A percentile compares a stretch with the other conserved stretches of the same genome.
Conservation (phyloP, 2,329 filamentous ascomycete genomes). For the Colletotrichum endophyticum region DNA sequence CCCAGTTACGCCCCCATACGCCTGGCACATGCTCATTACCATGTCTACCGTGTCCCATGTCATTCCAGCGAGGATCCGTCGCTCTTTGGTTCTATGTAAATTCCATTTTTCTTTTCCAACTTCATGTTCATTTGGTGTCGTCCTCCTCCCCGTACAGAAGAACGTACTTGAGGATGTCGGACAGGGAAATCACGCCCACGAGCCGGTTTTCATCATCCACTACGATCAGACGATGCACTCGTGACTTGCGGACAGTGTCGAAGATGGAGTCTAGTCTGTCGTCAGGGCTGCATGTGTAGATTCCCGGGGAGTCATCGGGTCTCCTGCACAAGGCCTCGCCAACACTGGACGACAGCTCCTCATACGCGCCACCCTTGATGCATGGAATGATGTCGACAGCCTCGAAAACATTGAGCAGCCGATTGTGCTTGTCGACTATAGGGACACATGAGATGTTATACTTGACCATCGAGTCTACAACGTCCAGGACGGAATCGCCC, state of each 20-base stretch:
- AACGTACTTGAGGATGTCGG: slow-evolving; percentile 95
- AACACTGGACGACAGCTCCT: slow-evolving; percentile 84
- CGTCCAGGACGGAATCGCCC: slow-evolving; percentile 90
- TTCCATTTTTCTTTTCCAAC: slow-evolving; percentile 8
- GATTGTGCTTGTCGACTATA: slow-evolving; percentile 78
- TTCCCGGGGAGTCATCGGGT: slow-evolving; percentile 90
- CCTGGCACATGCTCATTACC: slow-evolving; percentile 33
- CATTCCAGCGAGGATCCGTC: slow-evolving; percentile 22
- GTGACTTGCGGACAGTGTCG: slow-evolving; percentile 92
- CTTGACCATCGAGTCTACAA: slow-evolving; percentile 91
- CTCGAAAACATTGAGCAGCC: slow-evolving; percentile 95
- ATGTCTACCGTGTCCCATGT: slow-evolving; percentile 19
- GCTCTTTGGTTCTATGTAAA: slow-evolving; percentile 18
- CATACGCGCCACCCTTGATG: slow-evolving; percentile 92
- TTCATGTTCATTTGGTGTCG: slow-evolving; percentile 1
- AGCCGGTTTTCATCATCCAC: slow-evolving; percentile 89
- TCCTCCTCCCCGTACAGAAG: slow-evolving; percentile 79
- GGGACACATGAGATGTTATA: slow-evolving; percentile 94
- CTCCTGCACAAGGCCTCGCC: slow-evolving; percentile 89
- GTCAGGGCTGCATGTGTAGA: slow-evolving; percentile 92
- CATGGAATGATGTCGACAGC: slow-evolving; percentile 96
- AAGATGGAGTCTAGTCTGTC: slow-evolving; percentile 96
- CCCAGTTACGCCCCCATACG: slow-evolving; percentile 30
- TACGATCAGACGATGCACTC: slow-evolving; percentile 91
- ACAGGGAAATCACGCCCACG: slow-evolving; percentile 89